Evolutionary conservation across 2,329 filamentous ascomycete genomes (phyloP), one percentile per base, ranked within the genome.

Genomic region (Diaporthe sp.): DNA sequence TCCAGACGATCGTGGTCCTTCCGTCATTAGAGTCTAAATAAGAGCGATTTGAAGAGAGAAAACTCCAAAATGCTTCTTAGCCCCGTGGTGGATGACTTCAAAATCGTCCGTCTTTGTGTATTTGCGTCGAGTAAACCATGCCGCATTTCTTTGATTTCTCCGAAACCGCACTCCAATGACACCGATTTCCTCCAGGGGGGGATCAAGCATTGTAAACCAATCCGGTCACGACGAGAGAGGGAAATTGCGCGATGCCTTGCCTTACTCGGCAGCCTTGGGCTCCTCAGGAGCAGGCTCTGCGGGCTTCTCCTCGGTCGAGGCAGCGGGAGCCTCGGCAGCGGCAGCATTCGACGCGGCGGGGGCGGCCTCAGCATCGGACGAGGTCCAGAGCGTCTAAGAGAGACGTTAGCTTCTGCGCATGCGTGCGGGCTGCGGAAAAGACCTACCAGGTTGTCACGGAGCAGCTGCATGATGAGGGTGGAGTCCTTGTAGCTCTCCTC

Each of bases 401-500:
- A 42, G n/a, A 64, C 45, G 78, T 86, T 79, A 86, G 85, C 68
- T 71, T 69, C 12, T 42, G 22, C 45, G 28, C 57, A 69, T 19
- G 4, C 10, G 19, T 15, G n/a, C 3, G 15, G 69, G 4, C 42
- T 38, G 38, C 17, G 4, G 66, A 28, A 71, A 54, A n/a, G 25
- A 74, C 91, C 79, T 90, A 97, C 95, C 85, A 98, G 85, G 92
- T 98, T 98, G 89, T 98, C 96, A 85, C 96, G 94, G 84, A 98
- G 93, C 77, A 98, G 94, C 90, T 98, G 96, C 96, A 98, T 98
- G 88, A 98, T 98, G 82, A 98, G 92, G 78, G 96, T 98, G 61
- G 95, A 97, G 89, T 98, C 96, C 92, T 97, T 97, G 94, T 98
- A 98, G 91, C 95, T 97, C 91, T 98, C 96, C 92, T 98, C 96